Evolutionary conservation across 345 rosid species (phyloP).

Genomic region (Arabis alpina): DNA sequence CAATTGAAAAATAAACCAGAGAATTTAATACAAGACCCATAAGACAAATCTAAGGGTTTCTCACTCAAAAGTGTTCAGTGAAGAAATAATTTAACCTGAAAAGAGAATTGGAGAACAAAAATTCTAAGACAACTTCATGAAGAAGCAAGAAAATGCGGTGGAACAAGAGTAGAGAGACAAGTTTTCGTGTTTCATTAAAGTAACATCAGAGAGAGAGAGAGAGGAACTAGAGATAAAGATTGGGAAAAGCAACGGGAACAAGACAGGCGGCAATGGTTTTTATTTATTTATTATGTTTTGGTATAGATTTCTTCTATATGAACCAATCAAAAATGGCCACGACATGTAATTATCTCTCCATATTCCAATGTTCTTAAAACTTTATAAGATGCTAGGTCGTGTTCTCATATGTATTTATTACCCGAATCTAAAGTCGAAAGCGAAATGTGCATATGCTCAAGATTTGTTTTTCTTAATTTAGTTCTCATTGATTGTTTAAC

Average conservation of each 20-base stretch:
- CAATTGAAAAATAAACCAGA: neutral
- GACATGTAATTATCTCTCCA: conserved; percentile 10
- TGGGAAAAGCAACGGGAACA: conserved; percentile 41
- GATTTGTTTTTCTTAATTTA: too few relatives aligned
- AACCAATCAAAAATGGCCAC: conserved; percentile 21
- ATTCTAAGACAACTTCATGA: conserved; percentile 8
- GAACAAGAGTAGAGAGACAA: neutral
- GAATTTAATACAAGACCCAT: neutral
- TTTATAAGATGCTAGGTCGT: conserved; percentile 35
- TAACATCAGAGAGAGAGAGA: conserved; percentile 18
- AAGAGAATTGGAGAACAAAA: conserved; percentile 4
- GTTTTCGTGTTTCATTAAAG: conserved; percentile 17
- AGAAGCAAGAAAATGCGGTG: conserved; percentile 17
- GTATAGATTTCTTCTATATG: conserved; percentile 11
- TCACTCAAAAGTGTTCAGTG: conserved; percentile 22
- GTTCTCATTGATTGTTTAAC: too few relatives aligned
- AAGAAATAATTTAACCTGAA: neutral
- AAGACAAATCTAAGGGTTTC: conserved; percentile 1
- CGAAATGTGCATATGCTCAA: too few relatives aligned
- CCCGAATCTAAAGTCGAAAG: too few relatives aligned
- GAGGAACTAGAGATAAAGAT: conserved; percentile 32
- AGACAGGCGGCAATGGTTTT: conserved; percentile 41
- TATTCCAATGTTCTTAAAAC: conserved; percentile 30
- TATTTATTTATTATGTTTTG: neutral
- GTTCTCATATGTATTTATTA: conserved; percentile 7